phyloP scores from a whole-genome alignment of 2,329 filamentous ascomycete species.

The Cadophora malorum region DNA sequence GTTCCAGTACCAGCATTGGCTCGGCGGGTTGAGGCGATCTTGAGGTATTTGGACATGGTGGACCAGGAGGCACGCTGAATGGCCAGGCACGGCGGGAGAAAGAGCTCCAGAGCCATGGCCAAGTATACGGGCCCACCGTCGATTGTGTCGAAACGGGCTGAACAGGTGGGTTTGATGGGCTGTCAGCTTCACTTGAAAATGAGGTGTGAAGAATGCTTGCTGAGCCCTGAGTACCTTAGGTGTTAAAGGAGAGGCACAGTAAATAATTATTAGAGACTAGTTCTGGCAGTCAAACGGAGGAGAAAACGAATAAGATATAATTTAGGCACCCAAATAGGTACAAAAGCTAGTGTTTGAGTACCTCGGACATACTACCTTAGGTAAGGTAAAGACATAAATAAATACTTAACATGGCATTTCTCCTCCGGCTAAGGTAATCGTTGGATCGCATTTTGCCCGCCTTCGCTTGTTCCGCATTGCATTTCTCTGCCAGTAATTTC shows the following conservation, averaged over 20 bases:
- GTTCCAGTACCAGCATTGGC: neutral
- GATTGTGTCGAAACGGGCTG: neutral
- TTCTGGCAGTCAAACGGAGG: too few relatives aligned
- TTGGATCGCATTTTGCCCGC: neutral
- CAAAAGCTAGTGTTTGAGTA: too few relatives aligned
- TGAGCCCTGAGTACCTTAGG: neutral
- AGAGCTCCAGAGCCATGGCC: constrained; percentile 1
- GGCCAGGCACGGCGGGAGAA: neutral
- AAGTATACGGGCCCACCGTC: neutral
- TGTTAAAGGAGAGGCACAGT: too few relatives aligned
- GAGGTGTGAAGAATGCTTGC: neutral
- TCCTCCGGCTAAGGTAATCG: neutral
- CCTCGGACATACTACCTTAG: too few relatives aligned
- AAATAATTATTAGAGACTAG: too few relatives aligned
- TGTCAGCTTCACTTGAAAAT: neutral
- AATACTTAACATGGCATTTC: neutral
- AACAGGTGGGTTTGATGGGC: constrained; percentile 4
- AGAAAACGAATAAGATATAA: too few relatives aligned
- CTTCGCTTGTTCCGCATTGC: neutral
- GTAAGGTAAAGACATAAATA: too few relatives aligned
- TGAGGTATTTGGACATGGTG: constrained; percentile 1
- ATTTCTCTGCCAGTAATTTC: too few relatives aligned
- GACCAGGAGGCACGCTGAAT: neutral
- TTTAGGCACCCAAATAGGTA: too few relatives aligned
- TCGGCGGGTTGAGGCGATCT: neutral